Conservation (phyloP, 2,329 filamentous ascomycete species). For the Delphinella strobiligena region DNA sequence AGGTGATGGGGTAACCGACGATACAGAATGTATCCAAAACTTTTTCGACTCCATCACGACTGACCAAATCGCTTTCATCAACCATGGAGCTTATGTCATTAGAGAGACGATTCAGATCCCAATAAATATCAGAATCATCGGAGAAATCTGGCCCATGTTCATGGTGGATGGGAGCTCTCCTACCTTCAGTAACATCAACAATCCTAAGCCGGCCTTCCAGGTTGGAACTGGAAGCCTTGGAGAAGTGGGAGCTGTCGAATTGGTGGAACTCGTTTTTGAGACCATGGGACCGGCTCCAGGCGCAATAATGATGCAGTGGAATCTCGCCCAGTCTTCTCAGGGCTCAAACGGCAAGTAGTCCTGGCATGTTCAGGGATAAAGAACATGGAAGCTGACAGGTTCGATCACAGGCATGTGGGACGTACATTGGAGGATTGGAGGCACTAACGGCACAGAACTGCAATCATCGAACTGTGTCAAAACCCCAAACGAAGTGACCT, state of each 20-base stretch:
- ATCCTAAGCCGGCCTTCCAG: slow-evolving; percentile 53
- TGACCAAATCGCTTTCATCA: slow-evolving; percentile 45
- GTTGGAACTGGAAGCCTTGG: slow-evolving; percentile 59
- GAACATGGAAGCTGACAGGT: background rate
- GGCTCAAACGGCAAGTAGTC: slow-evolving; percentile 26
- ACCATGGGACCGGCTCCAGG: slow-evolving; percentile 56
- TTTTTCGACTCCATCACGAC: slow-evolving; percentile 49
- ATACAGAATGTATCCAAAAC: slow-evolving; percentile 66
- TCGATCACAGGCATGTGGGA: slow-evolving; percentile 43
- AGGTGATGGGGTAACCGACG: slow-evolving; percentile 76
- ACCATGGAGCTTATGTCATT: slow-evolving; percentile 45
- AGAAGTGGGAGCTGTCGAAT: slow-evolving; percentile 54
- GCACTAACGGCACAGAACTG: slow-evolving; percentile 46
- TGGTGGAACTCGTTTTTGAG: slow-evolving; percentile 59
- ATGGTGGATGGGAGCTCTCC: slow-evolving; percentile 55
- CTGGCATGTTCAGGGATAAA: background rate
- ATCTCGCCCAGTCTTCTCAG: slow-evolving; percentile 38
- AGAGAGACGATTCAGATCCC: slow-evolving; percentile 43
- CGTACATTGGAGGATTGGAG: slow-evolving; percentile 39
- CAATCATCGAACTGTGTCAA: slow-evolving; percentile 69
- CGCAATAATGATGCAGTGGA: slow-evolving; percentile 62
- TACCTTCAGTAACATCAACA: slow-evolving; percentile 33
- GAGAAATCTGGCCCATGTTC: slow-evolving; percentile 74
- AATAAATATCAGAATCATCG: slow-evolving; percentile 67
- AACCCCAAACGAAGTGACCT: slow-evolving; percentile 44